Percentiles rank a stretch among this genome's conserved stretches.
Conservation (phyloP, 2,329 filamentous ascomycete species). For the Calonectria henricotiae region DNA sequence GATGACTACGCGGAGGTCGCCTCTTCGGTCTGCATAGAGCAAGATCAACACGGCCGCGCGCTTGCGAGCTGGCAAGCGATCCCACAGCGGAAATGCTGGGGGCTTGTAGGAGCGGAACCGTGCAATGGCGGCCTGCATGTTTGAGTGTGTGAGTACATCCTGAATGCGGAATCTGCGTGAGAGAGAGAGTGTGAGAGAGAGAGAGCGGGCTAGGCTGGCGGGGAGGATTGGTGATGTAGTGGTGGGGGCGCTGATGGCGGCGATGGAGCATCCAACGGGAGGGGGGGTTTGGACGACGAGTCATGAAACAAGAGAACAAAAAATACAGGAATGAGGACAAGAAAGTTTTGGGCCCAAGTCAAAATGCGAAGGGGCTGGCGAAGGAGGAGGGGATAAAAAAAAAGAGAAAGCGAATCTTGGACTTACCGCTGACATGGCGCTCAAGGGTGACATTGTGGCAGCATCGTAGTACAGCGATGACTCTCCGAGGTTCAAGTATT, state of each 20-base stretch:
- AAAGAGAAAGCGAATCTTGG: conserved; percentile 8
- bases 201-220: neutral
- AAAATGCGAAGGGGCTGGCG: neutral
- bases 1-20: conserved; percentile 82
- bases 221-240: too few relatives aligned
- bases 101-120: conserved; percentile 75
- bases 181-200: neutral
- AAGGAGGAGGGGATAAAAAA: neutral
- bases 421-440: conserved; percentile 70
- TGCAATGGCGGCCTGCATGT: conserved; percentile 70
- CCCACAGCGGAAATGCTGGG: conserved; percentile 75
- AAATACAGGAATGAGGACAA: conserved; percentile 8
- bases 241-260: neutral
- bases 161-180: conserved; percentile 10
- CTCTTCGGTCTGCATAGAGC: conserved; percentile 86
- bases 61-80: conserved; percentile 74
- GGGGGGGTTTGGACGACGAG: conserved; percentile 26
- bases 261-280: conserved; percentile 18
- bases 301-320: conserved; percentile 23
- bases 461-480: conserved; percentile 73
- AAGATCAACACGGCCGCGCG: conserved; percentile 91
- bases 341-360: neutral
- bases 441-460: conserved; percentile 72
- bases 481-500: conserved; percentile 53
- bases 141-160: conserved; percentile 41